phyloP scores from a whole-genome alignment of 441 rosid genomes.

The Syzygium syzygioides region DNA sequence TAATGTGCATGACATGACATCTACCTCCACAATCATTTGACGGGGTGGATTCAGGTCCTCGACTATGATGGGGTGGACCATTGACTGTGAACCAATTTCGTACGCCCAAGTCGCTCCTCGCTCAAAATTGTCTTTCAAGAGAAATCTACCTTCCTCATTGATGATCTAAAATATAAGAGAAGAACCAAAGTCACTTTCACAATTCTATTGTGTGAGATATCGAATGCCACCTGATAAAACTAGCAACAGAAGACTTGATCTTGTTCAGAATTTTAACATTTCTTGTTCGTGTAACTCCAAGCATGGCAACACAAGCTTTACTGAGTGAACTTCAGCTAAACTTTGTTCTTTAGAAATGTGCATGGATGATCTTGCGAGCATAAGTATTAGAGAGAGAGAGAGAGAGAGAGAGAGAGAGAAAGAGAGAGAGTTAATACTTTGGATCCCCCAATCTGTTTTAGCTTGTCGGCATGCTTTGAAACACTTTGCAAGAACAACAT shows the following conservation, averaged over 20 bases:
- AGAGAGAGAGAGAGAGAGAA: neutral
- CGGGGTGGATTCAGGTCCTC: slow-evolving; percentile 88
- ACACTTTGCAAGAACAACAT: slow-evolving; percentile 99
- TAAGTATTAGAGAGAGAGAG: neutral
- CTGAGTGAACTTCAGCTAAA: neutral
- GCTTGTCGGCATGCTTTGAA: slow-evolving; percentile 86
- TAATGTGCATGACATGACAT: neutral
- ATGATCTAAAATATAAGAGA: slow-evolving; percentile 37
- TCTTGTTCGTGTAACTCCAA: neutral
- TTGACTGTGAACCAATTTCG: slow-evolving; percentile 83
- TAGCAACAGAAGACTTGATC: neutral
- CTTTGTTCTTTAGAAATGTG: neutral
- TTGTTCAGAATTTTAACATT: neutral
- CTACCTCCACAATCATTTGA: slow-evolving; percentile 90
- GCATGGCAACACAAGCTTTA: neutral
- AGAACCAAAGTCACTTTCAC: neutral
- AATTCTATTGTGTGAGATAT: neutral
- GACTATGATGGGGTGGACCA: slow-evolving; percentile 86
- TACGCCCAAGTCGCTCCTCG: slow-evolving; percentile 98
- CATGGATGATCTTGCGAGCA: neutral
- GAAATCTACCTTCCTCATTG: slow-evolving; percentile 44
- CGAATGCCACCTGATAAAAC: neutral
- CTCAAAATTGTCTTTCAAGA: slow-evolving; percentile 51
- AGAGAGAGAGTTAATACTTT: slow-evolving; percentile 41
- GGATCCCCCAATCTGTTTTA: slow-evolving; percentile 72